Percentiles rank a stretch among this genome's conserved stretches.
Evolutionary conservation across 108 stramenopile species (phyloP).

Genomic region (Phaeodactylum tricornutum): DNA sequence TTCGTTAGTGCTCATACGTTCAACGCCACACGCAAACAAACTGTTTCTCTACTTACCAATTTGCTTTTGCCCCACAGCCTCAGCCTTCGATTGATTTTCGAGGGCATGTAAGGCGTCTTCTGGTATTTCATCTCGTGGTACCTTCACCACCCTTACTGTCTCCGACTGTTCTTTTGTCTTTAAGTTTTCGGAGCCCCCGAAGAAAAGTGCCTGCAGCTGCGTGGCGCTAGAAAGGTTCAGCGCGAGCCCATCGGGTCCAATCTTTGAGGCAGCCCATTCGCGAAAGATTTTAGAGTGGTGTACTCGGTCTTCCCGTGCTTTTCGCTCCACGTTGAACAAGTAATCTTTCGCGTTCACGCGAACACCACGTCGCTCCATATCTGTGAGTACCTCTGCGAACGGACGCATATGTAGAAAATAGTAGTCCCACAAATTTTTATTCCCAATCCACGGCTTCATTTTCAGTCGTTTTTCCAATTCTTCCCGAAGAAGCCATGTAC

Average conservation of each 20-base stretch:
- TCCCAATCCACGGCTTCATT: slow-evolving; percentile 16
- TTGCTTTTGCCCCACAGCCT: slow-evolving; percentile 1
- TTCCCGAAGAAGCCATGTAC: slow-evolving; percentile 70
- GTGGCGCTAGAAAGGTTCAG: slow-evolving; percentile 77
- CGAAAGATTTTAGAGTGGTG: slow-evolving; percentile 54
- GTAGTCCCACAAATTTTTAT: slow-evolving; percentile 79
- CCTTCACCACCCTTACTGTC: slow-evolving; percentile 66
- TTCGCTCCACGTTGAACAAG: slow-evolving; percentile 66
- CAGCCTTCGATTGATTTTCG: slow-evolving; percentile 11
- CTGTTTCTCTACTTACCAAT: too few species aligned
- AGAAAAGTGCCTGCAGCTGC: slow-evolving; percentile 83
- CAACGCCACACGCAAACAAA: too few species aligned
- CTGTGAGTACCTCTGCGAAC: slow-evolving; percentile 94
- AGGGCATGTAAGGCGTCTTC: slow-evolving; percentile 68
- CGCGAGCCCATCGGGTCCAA: slow-evolving; percentile 72
- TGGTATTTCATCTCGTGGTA: slow-evolving; percentile 67
- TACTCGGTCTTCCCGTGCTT: slow-evolving; percentile 72
- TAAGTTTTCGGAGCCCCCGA: slow-evolving; percentile 72
- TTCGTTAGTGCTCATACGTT: too few species aligned
- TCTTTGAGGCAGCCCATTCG: slow-evolving; percentile 56
- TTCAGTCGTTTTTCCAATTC: slow-evolving; percentile 35
- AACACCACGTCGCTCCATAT: slow-evolving; percentile 95
- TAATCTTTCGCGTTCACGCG: slow-evolving; percentile 86
- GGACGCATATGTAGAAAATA: slow-evolving; percentile 83
- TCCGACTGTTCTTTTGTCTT: slow-evolving; percentile 71